These are phyloP conservation scores for Tillandsia fasciculata DNA, from an alignment of 176 grass and related monocot genomes.

Conservation along the genomic window DNA sequence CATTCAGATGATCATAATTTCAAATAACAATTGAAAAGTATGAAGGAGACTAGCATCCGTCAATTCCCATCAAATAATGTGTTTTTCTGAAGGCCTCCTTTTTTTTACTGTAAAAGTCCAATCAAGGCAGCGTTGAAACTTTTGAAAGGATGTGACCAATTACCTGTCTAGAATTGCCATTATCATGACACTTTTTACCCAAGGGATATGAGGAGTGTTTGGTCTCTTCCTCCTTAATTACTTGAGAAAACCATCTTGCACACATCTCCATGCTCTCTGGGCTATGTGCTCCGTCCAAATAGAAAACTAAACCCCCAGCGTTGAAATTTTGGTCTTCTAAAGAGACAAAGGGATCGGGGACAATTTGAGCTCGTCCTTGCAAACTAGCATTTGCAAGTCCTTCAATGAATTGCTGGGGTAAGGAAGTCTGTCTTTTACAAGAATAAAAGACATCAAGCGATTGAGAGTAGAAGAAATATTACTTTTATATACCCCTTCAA, in stretches of 20 bases:
- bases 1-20: neutral
- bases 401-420: slow-evolving; percentile 56
- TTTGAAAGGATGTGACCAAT: slow-evolving; percentile 5
- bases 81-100: no score
- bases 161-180: slow-evolving; percentile 46
- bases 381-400: slow-evolving; percentile 43
- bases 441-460: neutral
- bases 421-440: slow-evolving; percentile 38
- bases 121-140: slow-evolving; percentile 18
- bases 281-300: slow-evolving; percentile 78
- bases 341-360: slow-evolving; percentile 36
- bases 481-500: no score
- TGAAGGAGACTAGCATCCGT: neutral
- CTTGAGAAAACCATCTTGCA: slow-evolving; percentile 74
- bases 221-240: slow-evolving; percentile 30
- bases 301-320: slow-evolving; percentile 42
- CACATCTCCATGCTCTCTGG: slow-evolving; percentile 94
- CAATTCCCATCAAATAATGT: neutral
- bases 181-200: slow-evolving; percentile 14
- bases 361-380: slow-evolving; percentile 79
- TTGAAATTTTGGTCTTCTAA: slow-evolving; percentile 23
- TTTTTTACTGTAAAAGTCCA: neutral
- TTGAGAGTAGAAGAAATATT: no score
- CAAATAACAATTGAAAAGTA: neutral
- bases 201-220: slow-evolving; percentile 20